Percentiles rank a stretch among this genome's conserved stretches.
Evolutionary conservation across 1,139 yeast species (phyloP).

Genomic region (Protomyces arabidopsidicola): DNA sequence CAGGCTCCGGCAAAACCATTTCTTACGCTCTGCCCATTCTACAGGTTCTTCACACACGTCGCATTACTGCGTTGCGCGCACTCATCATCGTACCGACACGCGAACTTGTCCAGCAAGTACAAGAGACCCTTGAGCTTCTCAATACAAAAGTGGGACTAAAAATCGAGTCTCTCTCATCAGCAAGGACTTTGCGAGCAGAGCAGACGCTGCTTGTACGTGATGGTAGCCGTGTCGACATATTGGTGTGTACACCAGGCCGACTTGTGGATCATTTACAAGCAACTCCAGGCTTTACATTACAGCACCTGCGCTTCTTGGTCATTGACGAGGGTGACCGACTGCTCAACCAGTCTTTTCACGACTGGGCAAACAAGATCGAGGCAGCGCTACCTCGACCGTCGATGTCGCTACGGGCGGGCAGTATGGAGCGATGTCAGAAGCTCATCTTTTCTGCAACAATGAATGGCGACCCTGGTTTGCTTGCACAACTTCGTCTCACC

Average conservation of each 20-base stretch:
- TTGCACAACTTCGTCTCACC: constrained; percentile 62
- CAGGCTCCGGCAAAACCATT: constrained; percentile 95
- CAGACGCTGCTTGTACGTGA: constrained; percentile 44
- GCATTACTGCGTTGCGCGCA: constrained; percentile 71
- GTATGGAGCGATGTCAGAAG: constrained; percentile 44
- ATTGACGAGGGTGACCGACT: constrained; percentile 94
- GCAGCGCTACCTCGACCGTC: constrained; percentile 19
- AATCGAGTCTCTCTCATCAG: constrained; percentile 57
- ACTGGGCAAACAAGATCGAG: constrained; percentile 65
- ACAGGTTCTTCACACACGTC: constrained; percentile 53
- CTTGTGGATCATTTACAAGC: constrained; percentile 74
- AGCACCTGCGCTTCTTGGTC: constrained; percentile 61
- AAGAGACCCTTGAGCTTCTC: constrained; percentile 55
- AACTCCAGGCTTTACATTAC: constrained; percentile 37
- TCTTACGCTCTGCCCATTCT: constrained; percentile 84
- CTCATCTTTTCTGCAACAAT: constrained; percentile 88
- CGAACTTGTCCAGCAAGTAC: constrained; percentile 79
- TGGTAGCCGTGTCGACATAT: constrained; percentile 48
- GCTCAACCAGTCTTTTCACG: constrained; percentile 84
- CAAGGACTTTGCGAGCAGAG: constrained; percentile 65
- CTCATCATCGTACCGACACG: constrained; percentile 83
- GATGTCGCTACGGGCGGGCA: constrained; percentile 3
- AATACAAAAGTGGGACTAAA: constrained; percentile 63
- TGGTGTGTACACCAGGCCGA: constrained; percentile 89
- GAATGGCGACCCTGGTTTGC: constrained; percentile 85